These are phyloP conservation scores for Metschnikowia sp. DNA, from an alignment of 805 yeast genomes.

Conservation along the genomic window DNA sequence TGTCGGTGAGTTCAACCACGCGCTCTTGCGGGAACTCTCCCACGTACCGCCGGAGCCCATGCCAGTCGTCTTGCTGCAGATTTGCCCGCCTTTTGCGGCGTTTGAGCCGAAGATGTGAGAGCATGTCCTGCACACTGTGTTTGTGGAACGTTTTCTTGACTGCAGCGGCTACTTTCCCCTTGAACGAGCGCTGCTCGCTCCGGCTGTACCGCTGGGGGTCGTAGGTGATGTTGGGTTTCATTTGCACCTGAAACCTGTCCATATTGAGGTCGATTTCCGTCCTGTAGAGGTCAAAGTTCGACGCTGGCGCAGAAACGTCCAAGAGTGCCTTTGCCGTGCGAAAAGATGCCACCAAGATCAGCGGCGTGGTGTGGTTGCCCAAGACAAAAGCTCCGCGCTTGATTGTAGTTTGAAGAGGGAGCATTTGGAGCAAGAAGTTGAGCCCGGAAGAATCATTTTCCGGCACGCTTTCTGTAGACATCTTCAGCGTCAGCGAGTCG, in stretches of 20 bases:
- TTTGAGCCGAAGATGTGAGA: constrained; percentile 3
- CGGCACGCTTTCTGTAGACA: background rate
- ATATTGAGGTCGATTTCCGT: constrained; percentile 43
- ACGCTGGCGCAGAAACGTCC: constrained; percentile 51
- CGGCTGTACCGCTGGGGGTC: constrained; percentile 22
- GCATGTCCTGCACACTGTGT: background rate
- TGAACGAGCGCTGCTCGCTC: background rate
- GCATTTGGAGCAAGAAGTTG: constrained; percentile 25
- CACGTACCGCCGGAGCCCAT: constrained; percentile 72
- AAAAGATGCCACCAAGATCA: constrained; percentile 62
- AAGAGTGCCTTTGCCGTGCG: constrained; percentile 50
- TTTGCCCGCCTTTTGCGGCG: background rate
- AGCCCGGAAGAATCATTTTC: constrained; percentile 1
- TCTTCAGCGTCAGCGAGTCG: background rate
- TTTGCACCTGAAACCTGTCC: constrained; percentile 51
- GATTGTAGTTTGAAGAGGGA: constrained; percentile 64
- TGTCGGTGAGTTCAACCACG: constrained; percentile 35
- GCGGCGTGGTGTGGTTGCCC: constrained; percentile 78
- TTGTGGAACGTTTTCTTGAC: constrained; percentile 1
- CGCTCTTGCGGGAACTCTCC: constrained; percentile 31
- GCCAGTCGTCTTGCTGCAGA: constrained; percentile 50
- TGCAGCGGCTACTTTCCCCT: constrained; percentile 2
- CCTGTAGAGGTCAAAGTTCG: constrained; percentile 54
- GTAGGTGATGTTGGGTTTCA: constrained; percentile 72
- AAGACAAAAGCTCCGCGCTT: constrained; percentile 69